Evolutionary conservation across 768 basidiomycete genomes (phyloP).

Genomic region (Clitopilus hobsonii): DNA sequence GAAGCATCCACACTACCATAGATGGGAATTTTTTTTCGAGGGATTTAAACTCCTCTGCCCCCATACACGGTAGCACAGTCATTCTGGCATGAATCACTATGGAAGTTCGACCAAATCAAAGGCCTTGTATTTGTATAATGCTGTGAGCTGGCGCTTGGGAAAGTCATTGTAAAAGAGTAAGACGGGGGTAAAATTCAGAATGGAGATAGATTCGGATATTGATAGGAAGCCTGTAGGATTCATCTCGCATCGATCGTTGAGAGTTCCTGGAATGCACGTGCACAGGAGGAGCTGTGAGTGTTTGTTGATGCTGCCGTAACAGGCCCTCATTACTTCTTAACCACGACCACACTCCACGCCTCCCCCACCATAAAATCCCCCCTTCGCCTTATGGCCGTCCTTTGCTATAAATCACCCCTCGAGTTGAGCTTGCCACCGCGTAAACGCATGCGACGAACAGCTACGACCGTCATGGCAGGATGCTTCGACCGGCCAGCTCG

Average conservation of each 20-base stretch:
- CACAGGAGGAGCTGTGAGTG: conserved; percentile 27
- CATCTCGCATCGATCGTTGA: conserved; percentile 30
- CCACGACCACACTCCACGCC: conserved; percentile 48
- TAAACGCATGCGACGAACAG: conserved; percentile 53
- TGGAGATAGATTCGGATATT: conserved; percentile 34
- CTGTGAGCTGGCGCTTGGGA: neutral
- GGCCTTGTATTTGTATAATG: neutral
- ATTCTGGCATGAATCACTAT: neutral
- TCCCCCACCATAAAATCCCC: conserved; percentile 30
- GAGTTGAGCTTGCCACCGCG: conserved; percentile 20
- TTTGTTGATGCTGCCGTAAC: conserved; percentile 55
- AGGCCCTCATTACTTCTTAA: conserved; percentile 44
- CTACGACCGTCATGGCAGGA: conserved; percentile 74
- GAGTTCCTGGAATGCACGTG: conserved; percentile 46
- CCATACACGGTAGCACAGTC: neutral
- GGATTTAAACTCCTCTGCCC: neutral
- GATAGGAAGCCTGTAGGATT: conserved; percentile 20
- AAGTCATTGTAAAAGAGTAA: conserved; percentile 11
- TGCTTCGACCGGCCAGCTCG: conserved; percentile 67
- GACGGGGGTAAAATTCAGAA: conserved; percentile 14
- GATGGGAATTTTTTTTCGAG: neutral
- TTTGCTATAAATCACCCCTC: conserved; percentile 22
- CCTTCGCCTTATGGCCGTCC: conserved; percentile 27
- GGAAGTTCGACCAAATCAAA: neutral
- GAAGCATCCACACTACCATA: neutral